Base-by-base conservation (phyloP, 805 yeast genomes). In the Starmera quercuum region DNA sequence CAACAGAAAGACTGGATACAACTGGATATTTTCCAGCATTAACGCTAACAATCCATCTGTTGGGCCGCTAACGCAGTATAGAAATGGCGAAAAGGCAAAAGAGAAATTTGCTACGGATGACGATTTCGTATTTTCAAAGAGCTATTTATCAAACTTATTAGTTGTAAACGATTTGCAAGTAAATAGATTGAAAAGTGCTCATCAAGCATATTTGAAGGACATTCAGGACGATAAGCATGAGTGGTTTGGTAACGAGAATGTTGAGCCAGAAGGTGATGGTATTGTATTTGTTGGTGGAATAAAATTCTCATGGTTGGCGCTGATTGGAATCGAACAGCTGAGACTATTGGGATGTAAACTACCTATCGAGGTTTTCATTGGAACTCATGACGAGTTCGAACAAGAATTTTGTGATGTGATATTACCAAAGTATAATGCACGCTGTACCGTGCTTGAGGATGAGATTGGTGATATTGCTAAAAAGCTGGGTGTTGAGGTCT, bases 251-350 rank as follows among this genome's bases (percentile, higher is more conserved):
- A 32, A 31, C 6, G 48, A 46, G 10, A 20, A 53, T 4, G 34
- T 56, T 7, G 44, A 42, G 7, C 45, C 59, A 4, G 58, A 59
- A 32, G 68, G 73, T 2, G 63, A 66, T 20, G 83, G 83, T 2
- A 66, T 76, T 19, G 90, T 71, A 23, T 75, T 65, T 49, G 86
- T 82, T 24, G 88, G 87, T 15, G 92, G 92, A 27, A 84, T 84
- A 4, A 72, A 70, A 41, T 80, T 76, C 55, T 77, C 82, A 41
- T 83, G 88, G 73, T 65, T 78, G 38, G 69, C 84, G 12, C 56
- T 82, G 26, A 61, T 79, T 16, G 74, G 81, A 7, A 68, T 83
- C 33, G 71, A 71, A 45, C 71, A 77, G 42, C 54, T 83, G 29
- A 60, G 88, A 41, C 65, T 71, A n/a, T 53, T 70, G 8, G 83